Evolutionary conservation across 2,329 filamentous ascomycete genomes (phyloP).

Genomic region (Apiospora sp.): DNA sequence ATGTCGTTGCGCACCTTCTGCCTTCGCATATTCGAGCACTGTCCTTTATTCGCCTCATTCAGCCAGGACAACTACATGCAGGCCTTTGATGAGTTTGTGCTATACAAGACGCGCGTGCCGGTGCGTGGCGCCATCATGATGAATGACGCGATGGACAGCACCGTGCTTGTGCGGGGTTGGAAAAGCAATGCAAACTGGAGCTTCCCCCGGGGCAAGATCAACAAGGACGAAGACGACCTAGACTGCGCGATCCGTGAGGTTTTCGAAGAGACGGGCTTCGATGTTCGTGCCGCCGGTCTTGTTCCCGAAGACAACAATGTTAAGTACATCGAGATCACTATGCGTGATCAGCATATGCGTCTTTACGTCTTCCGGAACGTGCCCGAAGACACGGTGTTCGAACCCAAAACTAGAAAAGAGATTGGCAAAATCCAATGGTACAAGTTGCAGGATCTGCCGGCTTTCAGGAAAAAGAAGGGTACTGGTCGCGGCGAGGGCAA

Average conservation of each 20-base stretch:
- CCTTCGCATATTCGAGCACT: conserved; percentile 91
- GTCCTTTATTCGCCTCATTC: conserved; percentile 84
- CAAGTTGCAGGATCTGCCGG: conserved; percentile 85
- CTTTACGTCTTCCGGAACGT: conserved; percentile 92
- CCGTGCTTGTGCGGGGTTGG: conserved; percentile 95
- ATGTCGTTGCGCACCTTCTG: conserved; percentile 88
- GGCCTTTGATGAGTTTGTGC: conserved; percentile 90
- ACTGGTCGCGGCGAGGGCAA: conserved; percentile 63
- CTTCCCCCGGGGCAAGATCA: conserved; percentile 96
- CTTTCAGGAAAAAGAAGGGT: conserved; percentile 75
- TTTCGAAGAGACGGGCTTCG: conserved; percentile 94
- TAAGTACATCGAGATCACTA: conserved; percentile 87
- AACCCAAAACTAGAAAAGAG: conserved; percentile 92
- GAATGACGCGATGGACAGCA: conserved; percentile 92
- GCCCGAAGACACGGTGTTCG: conserved; percentile 85
- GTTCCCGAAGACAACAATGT: conserved; percentile 75
- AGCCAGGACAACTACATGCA: conserved; percentile 78
- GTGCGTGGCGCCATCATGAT: conserved; percentile 94
- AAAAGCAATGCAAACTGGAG: conserved; percentile 97
- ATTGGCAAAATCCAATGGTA: conserved; percentile 99
- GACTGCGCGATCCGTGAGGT: conserved; percentile 95
- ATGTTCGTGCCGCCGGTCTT: conserved; percentile 78
- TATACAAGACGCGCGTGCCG: conserved; percentile 93
- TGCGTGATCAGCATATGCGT: conserved; percentile 91
- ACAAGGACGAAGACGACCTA: conserved; percentile 93